Base-by-base conservation (phyloP, 2,329 filamentous ascomycete genomes). In the Fusarium metavorans region DNA sequence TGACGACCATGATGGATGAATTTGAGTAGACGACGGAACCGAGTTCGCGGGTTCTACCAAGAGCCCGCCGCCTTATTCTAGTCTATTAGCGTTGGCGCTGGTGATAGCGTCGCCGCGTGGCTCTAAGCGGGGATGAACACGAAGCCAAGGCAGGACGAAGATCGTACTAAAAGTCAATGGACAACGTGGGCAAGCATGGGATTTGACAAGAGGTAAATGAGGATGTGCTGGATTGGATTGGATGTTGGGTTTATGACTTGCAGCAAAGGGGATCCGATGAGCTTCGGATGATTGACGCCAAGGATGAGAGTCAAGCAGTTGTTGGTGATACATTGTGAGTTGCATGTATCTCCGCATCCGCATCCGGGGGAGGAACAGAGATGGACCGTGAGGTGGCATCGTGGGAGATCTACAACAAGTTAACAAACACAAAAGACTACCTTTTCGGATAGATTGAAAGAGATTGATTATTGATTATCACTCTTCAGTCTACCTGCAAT, bases 221-320 rank as follows among this genome's bases (percentile, higher is more conserved):
- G 18, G 64, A 52, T 62, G 43, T 60, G 54, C 34, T 45, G 37
- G 18, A 37, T 37, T 37, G 35, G 35, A 37, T 37, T 37, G 35
- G 35, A 48, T 41, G 18, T 48, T 48, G 43, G 23, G 43, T 48
- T 48, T 48, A 48, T 50, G 25, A 58, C 60, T 37, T n/a, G 57
- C 63, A 67, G 50, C 63, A 67, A 45, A 54, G 56, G 27, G 11
- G 52, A 45, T 41, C 27, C 45, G 32, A 61, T 13, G 16, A 56
- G 54, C 41, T 68, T 48, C 48, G 58, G 67, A 45, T 71, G 71
- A 74, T 73, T 73, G 56, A 64, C 71, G 64, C 18, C 71, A 64
- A 73, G 71, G 71, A 62, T 50, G 25, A 45, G 39, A 35, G 23
- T 37, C 27, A 16, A 57, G 23, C 32, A 25, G 25, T 27, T 30